Conservation (phyloP, 352 stramenopile genomes). For the Stramenopiles sp. region DNA sequence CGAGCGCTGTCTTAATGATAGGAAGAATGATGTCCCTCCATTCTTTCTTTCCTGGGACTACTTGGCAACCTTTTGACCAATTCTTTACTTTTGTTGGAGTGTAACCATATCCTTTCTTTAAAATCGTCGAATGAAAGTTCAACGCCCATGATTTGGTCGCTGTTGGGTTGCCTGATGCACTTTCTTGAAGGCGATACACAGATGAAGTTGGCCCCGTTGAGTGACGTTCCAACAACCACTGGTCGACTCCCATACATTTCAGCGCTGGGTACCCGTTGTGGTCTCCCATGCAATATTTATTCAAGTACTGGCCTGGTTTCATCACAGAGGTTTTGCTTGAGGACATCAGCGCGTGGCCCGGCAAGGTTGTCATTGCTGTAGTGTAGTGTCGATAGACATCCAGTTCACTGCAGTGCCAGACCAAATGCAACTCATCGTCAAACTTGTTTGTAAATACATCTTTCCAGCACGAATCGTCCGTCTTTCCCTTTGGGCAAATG, state of each 20-base stretch:
- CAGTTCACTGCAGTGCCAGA: background rate
- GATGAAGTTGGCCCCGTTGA: background rate
- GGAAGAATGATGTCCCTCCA: background rate
- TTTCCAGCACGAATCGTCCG: background rate
- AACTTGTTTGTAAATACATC: slow-evolving; percentile 5
- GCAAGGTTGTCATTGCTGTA: background rate
- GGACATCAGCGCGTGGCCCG: background rate
- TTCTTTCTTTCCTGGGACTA: background rate
- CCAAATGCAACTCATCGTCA: background rate
- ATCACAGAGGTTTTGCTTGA: background rate
- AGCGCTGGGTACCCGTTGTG: background rate
- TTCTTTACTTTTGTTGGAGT: background rate
- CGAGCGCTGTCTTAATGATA: background rate
- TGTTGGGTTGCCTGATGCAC: background rate
- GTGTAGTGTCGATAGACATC: background rate
- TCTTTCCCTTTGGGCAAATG: background rate
- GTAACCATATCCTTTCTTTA: background rate
- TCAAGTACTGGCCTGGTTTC: background rate
- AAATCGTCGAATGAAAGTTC: slow-evolving; percentile 7
- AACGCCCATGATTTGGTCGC: background rate
- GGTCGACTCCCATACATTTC: background rate
- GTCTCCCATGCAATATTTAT: background rate
- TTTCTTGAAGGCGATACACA: background rate
- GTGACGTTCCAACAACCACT: background rate
- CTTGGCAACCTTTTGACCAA: slow-evolving; percentile 2